Evolutionary conservation across 1,284 basidiomycete species (phyloP).

Genomic region (Austropuccinia psidii): DNA sequence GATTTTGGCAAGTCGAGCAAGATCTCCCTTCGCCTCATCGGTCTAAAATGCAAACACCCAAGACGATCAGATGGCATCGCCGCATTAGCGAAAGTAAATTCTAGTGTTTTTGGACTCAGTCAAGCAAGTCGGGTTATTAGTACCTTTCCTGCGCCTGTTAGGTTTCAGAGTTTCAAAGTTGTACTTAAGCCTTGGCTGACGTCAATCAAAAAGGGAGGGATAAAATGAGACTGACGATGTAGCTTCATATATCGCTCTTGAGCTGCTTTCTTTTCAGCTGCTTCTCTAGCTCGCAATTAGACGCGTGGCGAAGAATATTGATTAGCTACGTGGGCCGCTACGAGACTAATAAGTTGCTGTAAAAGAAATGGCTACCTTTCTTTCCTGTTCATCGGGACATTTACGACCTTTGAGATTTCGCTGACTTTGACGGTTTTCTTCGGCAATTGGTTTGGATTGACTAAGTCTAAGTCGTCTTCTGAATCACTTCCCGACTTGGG

Average conservation of each 20-base stretch:
- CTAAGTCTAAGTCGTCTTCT: constrained; percentile 52
- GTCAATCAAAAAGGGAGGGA: neutral
- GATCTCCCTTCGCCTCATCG: constrained; percentile 73
- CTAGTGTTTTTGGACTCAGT: too few relatives aligned
- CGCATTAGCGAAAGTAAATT: too few relatives aligned
- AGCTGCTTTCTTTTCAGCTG: constrained; percentile 79
- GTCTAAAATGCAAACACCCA: constrained; percentile 61
- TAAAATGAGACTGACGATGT: constrained; percentile 61
- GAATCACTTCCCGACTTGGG: constrained; percentile 46
- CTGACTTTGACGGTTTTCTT: constrained; percentile 38
- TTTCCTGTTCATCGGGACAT: constrained; percentile 51
- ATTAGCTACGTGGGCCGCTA: neutral
- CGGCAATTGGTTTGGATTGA: constrained; percentile 36
- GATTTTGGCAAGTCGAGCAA: constrained; percentile 77
- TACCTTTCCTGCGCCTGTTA: constrained; percentile 28
- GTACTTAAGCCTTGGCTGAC: too few relatives aligned
- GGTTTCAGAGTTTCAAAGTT: neutral
- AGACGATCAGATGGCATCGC: neutral
- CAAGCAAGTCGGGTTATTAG: too few relatives aligned
- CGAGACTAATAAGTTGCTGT: neutral
- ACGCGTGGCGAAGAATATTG: too few relatives aligned
- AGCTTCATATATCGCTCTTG: constrained; percentile 60
- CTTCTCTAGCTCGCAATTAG: constrained; percentile 58
- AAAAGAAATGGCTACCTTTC: constrained; percentile 54
- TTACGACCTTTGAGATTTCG: constrained; percentile 39